Evolutionary conservation across 1,284 basidiomycete species (phyloP).

Genomic region (Rhodotorula sp.): DNA sequence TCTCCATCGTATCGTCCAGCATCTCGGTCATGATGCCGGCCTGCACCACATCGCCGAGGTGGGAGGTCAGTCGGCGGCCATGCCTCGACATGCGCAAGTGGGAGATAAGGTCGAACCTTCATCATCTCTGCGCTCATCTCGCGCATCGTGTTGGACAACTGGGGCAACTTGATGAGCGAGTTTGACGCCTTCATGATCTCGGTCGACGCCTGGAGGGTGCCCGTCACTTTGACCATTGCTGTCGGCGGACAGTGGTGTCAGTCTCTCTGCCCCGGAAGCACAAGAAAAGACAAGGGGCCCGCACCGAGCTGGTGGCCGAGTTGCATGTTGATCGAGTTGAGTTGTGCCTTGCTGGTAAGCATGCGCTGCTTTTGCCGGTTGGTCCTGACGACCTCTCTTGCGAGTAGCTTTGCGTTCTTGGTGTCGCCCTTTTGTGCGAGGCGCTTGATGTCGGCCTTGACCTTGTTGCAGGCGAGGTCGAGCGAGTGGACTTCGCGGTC

Average conservation of each 20-base stretch:
- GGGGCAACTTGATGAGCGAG: constrained; percentile 82
- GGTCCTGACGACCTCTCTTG: constrained; percentile 85
- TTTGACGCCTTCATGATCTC: constrained; percentile 99
- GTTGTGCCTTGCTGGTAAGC: constrained; percentile 84
- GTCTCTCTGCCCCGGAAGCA: neutral
- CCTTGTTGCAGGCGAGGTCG: constrained; percentile 77
- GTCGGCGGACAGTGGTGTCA: neutral
- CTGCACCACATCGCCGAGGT: neutral
- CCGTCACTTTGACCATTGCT: constrained; percentile 98
- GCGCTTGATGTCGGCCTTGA: constrained; percentile 77
- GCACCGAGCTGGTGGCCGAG: constrained; percentile 88
- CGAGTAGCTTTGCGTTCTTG: constrained; percentile 83
- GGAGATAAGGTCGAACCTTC: constrained; percentile 60
- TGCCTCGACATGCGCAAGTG: no score
- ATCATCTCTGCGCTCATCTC: constrained; percentile 99
- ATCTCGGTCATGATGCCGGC: constrained; percentile 54
- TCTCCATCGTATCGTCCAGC: constrained; percentile 52
- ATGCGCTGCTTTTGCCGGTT: constrained; percentile 92
- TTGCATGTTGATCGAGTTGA: constrained; percentile 89
- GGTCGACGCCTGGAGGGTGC: constrained; percentile 91
- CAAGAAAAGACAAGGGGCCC: constrained; percentile 44
- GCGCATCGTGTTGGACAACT: constrained; percentile 87
- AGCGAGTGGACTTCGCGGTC: constrained; percentile 94
- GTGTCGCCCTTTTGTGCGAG: constrained; percentile 87
- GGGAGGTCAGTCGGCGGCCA: no score